Evolutionary conservation across 192 early-diverging fungal species (phyloP), one percentile per base, ranked within the genome.

Genomic region (Gaertneriomyces sp.): DNA sequence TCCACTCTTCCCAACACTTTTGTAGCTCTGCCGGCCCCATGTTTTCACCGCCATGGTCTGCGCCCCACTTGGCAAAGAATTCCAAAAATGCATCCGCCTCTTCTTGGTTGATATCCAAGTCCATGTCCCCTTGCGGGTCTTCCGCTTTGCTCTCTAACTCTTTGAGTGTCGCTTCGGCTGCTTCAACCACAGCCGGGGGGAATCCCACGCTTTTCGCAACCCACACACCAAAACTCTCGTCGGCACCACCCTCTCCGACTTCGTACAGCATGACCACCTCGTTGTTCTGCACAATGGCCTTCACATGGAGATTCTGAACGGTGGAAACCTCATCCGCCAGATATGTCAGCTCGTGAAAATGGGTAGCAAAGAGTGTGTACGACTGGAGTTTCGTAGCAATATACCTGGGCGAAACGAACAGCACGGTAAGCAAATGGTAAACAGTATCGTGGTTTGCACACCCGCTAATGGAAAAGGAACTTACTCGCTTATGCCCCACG

Each of bases 401-500:
- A 65, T 89, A 81, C 61, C 89, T 90, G 70, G 51, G 79, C 47
- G 53, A 38, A 38, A 45, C 25, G 41, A 8, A n/a, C 46, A 51
- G n/a, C 6, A 11, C 12, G 7, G 11, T 19, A 16, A 1, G 42
- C 58, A 50, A 57, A 66, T 51, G 42, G 53, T 20, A 60, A 9
- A 46, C n/a, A 7, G 20, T 45, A 4, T 11, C 16, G 43, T 6
- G 11, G 6, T 7, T 6, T 58, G 0, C 56, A 14, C 8, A n/a
- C 56, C 45, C 33, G 39, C 9, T 33, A 17, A 14, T 53, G 41
- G 7, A 17, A 25, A 56, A 7, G 16, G 58, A 11, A 77, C 81
- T 78, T 82, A 91, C 86, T 98, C 90, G 25, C 94, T 91, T 55
- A 98, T 95, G 4, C 94, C 91, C 90, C 92, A 95, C n/a, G 96